Percentiles rank a stretch among this genome's conserved stretches.
These are phyloP conservation scores for Bacterosira constricta DNA, from an alignment of 108 stramenopile species.

Conservation along the genomic window DNA sequence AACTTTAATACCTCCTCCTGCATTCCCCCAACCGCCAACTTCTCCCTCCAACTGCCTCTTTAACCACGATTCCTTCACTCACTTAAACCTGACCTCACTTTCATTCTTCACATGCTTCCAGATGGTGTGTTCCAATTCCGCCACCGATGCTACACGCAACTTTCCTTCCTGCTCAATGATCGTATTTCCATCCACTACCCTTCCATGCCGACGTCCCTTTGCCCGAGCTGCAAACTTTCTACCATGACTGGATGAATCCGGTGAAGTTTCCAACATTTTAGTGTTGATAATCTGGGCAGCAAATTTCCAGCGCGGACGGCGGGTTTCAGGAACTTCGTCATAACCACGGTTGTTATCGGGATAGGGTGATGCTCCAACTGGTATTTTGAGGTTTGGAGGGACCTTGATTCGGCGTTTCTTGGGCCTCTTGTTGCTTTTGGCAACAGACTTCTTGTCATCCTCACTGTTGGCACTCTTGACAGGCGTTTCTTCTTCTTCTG, in stretches of 20 bases:
- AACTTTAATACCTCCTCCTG: conserved; percentile 37
- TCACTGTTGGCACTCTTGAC: background rate
- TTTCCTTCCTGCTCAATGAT: conserved; percentile 74
- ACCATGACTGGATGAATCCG: conserved; percentile 8
- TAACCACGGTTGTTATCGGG: conserved; percentile 54
- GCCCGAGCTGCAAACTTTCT: conserved; percentile 29
- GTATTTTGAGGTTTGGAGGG: conserved; percentile 20
- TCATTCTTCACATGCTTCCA: conserved; percentile 78
- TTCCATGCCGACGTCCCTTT: conserved; percentile 43
- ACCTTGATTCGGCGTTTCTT: conserved; percentile 17
- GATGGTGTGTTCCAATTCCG: conserved; percentile 68
- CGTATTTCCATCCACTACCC: conserved; percentile 59
- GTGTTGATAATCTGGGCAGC: conserved; percentile 84
- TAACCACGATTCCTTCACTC: conserved; percentile 80
- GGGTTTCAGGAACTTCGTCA: conserved; percentile 13
- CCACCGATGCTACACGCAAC: conserved; percentile 71
- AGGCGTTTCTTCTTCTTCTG: conserved; percentile 1
- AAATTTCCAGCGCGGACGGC: conserved; percentile 77
- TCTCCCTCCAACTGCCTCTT: conserved; percentile 61
- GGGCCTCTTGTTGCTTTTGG: background rate
- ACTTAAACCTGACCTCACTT: conserved; percentile 68
- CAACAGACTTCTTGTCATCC: background rate
- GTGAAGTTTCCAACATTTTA: conserved; percentile 49
- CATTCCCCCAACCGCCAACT: conserved; percentile 71
- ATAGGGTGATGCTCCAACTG: conserved; percentile 36